A percentile compares a stretch with the other conserved stretches of the same genome.
These are phyloP conservation scores for Sugiyamaella americana DNA, from an alignment of 805 yeast species.

Conservation along the genomic window DNA sequence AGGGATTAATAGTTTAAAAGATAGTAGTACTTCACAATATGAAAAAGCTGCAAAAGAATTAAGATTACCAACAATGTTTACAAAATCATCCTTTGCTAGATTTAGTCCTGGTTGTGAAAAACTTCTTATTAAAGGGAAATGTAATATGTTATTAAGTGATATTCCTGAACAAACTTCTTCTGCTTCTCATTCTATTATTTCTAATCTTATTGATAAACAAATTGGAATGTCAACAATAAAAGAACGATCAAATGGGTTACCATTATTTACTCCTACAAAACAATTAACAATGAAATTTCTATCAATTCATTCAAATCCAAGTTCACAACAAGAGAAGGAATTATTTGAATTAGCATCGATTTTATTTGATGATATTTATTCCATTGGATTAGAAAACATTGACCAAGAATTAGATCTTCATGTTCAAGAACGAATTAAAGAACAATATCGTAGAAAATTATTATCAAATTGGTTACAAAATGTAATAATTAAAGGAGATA, in stretches of 20 bases:
- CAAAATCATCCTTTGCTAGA: slow-evolving; percentile 9
- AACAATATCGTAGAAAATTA: slow-evolving; percentile 36
- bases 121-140: slow-evolving; percentile 4
- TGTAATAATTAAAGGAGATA: slow-evolving; percentile 17
- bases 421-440: slow-evolving; percentile 21
- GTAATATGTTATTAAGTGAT: too few relatives aligned
- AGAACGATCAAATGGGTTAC: slow-evolving; percentile 8
- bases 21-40: slow-evolving; percentile 12
- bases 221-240: neutral
- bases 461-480: slow-evolving; percentile 53
- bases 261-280: slow-evolving; percentile 6
- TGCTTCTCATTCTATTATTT: neutral
- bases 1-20: slow-evolving; percentile 20
- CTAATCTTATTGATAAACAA: slow-evolving; percentile 1
- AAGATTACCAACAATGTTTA: slow-evolving; percentile 12
- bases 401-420: slow-evolving; percentile 15
- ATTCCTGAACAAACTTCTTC: too few relatives aligned
- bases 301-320: neutral
- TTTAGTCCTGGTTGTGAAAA: slow-evolving; percentile 15
- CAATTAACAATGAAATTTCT: slow-evolving; percentile 7
- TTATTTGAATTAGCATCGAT: slow-evolving; percentile 56
- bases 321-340: slow-evolving; percentile 25
- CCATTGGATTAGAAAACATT: slow-evolving; percentile 22
- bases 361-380: slow-evolving; percentile 46
- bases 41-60: slow-evolving; percentile 14